Percentiles rank a stretch among this genome's conserved stretches.
Conservation (phyloP, 2,329 filamentous ascomycete species). For the Trichoderma asperellum region DNA sequence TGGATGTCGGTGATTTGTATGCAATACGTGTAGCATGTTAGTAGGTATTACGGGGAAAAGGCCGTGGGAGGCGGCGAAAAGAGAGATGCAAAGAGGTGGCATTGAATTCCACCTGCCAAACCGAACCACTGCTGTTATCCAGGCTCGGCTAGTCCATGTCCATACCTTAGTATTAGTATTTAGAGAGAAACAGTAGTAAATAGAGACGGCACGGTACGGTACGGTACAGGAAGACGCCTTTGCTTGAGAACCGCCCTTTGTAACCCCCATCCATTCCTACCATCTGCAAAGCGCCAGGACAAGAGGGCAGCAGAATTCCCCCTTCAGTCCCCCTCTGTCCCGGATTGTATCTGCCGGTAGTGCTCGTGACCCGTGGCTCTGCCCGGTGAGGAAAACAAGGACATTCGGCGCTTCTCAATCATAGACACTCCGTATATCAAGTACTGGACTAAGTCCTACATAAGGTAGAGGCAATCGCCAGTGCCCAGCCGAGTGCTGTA, state of each 20-base stretch:
- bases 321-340: not conserved
- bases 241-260: not conserved
- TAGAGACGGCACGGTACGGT: too few relatives aligned
- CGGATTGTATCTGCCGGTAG: not conserved
- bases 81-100: not conserved
- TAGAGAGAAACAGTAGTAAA: not conserved
- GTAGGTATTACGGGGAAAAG: not conserved
- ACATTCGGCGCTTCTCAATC: not conserved
- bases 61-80: not conserved
- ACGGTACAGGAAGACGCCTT: not conserved
- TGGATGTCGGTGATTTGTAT: not conserved
- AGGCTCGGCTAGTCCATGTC: not conserved
- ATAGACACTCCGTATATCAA: too few relatives aligned
- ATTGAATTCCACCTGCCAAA: conserved; percentile 17
- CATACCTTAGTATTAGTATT: too few relatives aligned
- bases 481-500: not conserved
- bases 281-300: not conserved
- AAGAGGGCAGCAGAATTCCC: not conserved
- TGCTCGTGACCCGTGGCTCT: not conserved
- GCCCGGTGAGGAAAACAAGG: not conserved
- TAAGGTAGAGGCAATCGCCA: not conserved
- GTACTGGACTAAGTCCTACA: too few relatives aligned
- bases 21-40: not conserved
- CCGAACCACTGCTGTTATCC: conserved; percentile 6
- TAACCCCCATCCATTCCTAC: not conserved